A percentile compares a stretch with the other conserved stretches of the same genome.
Evolutionary conservation across 495 filamentous ascomycete species (phyloP).

Genomic region (Pseudevernia furfuracea): DNA sequence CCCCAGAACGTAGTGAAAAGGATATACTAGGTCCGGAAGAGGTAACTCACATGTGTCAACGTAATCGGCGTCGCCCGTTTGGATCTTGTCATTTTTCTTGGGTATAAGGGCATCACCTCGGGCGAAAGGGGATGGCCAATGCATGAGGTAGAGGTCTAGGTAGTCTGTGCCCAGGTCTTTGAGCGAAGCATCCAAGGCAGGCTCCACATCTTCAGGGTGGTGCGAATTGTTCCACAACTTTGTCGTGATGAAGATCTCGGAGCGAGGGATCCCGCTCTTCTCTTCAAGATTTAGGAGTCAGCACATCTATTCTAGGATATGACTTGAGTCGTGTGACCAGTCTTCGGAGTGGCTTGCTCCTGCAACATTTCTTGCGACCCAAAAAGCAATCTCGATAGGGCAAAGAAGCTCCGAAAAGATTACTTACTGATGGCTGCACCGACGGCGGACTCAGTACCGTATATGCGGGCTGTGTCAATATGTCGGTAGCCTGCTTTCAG

Average conservation of each 20-base stretch:
- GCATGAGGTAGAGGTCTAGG: conserved; percentile 64
- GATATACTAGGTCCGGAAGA: too few relatives aligned
- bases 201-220: conserved; percentile 51
- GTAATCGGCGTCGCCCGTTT: conserved; percentile 39
- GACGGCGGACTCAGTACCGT: conserved; percentile 42
- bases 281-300: too few relatives aligned
- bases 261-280: conserved; percentile 49
- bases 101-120: conserved; percentile 32
- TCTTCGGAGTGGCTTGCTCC: too few relatives aligned
- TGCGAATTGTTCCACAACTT: conserved; percentile 68
- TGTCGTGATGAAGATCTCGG: conserved; percentile 59
- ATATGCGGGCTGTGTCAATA: conserved; percentile 52
- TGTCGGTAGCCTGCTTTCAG: conserved; percentile 53
- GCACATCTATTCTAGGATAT: too few relatives aligned
- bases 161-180: conserved; percentile 56
- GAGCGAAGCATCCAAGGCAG: conserved; percentile 53
- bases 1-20: too few relatives aligned
- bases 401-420: too few relatives aligned
- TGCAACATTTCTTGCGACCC: too few relatives aligned
- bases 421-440: conserved; percentile 54
- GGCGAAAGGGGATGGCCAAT: conserved; percentile 53
- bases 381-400: too few relatives aligned
- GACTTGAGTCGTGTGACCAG: too few relatives aligned
- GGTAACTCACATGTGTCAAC: conserved; percentile 43
- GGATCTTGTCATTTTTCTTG: conserved; percentile 39